Conservation (phyloP, 768 basidiomycete species). For the Boletus pseudopeckii region DNA sequence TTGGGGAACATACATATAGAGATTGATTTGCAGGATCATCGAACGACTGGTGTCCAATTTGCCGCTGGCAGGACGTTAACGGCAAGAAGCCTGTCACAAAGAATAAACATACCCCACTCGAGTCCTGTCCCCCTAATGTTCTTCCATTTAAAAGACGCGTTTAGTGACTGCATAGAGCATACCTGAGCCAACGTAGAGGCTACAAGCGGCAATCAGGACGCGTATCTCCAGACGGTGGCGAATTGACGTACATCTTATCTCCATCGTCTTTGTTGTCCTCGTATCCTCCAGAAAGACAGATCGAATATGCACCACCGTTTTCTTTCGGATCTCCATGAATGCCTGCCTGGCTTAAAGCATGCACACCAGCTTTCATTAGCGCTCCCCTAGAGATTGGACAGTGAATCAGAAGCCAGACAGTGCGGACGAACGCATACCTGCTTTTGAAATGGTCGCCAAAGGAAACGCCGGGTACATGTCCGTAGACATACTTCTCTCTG, state of each 20-base stretch:
- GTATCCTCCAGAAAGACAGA: constrained; percentile 41
- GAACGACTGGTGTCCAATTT: constrained; percentile 24
- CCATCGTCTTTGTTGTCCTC: constrained; percentile 40
- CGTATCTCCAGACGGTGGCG: not conserved
- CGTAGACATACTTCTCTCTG: constrained; percentile 21
- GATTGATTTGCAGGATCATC: constrained; percentile 19
- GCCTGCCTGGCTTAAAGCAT: constrained; percentile 34
- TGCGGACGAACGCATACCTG: constrained; percentile 5
- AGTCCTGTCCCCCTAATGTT: constrained; percentile 24
- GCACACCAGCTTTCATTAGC: constrained; percentile 31
- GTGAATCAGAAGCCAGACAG: not conserved
- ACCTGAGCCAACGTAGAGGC: constrained; percentile 35
- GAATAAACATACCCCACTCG: constrained; percentile 9
- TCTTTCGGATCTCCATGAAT: constrained; percentile 34
- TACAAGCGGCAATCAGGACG: constrained; percentile 12
- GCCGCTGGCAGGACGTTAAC: constrained; percentile 16
- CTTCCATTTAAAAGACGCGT: not conserved
- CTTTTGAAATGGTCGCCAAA: constrained; percentile 22
- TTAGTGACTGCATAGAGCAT: not conserved
- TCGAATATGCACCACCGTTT: constrained; percentile 36
- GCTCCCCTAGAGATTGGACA: constrained; percentile 13
- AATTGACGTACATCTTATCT: constrained; percentile 33
- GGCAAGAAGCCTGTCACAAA: not conserved
- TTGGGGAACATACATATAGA: constrained; percentile 10
- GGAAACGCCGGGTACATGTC: constrained; percentile 28